Base-by-base conservation (phyloP, 768 basidiomycete species). In the Epithele typhae region DNA sequence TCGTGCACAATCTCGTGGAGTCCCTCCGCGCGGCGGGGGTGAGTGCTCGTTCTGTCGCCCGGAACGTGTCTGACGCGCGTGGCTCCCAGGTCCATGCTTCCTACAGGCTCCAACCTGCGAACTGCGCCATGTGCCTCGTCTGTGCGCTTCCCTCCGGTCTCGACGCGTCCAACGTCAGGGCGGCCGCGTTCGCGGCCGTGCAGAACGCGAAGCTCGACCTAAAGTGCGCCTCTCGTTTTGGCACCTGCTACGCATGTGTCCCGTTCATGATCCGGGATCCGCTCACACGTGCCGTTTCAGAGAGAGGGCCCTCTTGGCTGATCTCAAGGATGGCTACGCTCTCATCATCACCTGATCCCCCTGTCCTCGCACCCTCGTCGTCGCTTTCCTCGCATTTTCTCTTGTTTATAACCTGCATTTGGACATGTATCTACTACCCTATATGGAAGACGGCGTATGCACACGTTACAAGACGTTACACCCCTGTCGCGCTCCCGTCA, bases 1-100 rank as follows among this genome's bases (percentile, higher is more conserved):
- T 84, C 62, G 72, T 87, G 34, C 85, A 87, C 57, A 73, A 79
- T 52, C 68, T 85, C 24, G 58, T 84, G 35, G 75, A 78, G 53
- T 73, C 75, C 3, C 72, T 87, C 35, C 76, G 77, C 33, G 71
- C 76, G 2, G 72, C 75, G 45, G 84, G 82, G 56, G 84, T 87
- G 57, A 57, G 46, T 45, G 23, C 41, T 25, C 22, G 25, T 35
- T 12, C 44, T 36, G 8, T 7, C 35, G 8, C 8, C 7, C 49
- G n/a, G 6, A 32, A 3, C 23, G 3, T 15, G 8, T 4, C 24
- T 25, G 23, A 30, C 12, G 12, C 10, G 24, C 22, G 11, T 47
- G 39, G 6, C 35, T 40, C 27, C 5, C 56, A 87, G 84, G 68
- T 85, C 41, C 61, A 74, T 27, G 79, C 81, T 5, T 78, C 81